Evolutionary conservation across 2,329 filamentous ascomycete species (phyloP).

Genomic region (Paecilomyces niveus): DNA sequence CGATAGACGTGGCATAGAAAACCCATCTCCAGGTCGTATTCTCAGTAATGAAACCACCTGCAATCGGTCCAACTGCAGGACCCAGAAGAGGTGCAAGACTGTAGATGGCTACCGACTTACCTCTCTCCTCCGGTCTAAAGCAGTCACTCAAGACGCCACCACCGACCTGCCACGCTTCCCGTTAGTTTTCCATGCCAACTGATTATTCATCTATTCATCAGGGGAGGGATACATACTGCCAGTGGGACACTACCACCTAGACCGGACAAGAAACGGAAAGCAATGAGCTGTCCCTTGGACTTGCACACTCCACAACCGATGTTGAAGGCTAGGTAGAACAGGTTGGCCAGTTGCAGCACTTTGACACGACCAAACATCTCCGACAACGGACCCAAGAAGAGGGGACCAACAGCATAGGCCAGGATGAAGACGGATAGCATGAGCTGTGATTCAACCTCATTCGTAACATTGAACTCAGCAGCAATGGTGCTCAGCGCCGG

Average conservation of each 20-base stretch:
- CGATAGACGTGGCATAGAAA: slow-evolving; percentile 61
- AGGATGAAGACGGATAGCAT: slow-evolving; percentile 51
- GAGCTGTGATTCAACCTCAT: slow-evolving; percentile 38
- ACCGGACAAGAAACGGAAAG: slow-evolving; percentile 52
- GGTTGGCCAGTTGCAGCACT: slow-evolving; percentile 48
- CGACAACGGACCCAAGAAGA: slow-evolving; percentile 46
- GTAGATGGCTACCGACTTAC: slow-evolving; percentile 57
- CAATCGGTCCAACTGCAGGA: slow-evolving; percentile 59
- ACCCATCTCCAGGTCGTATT: slow-evolving; percentile 65
- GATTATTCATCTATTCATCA: neutral
- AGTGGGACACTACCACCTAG: slow-evolving; percentile 53
- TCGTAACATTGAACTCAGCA: slow-evolving; percentile 47
- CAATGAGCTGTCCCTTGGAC: slow-evolving; percentile 48
- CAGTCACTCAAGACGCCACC: slow-evolving; percentile 50
- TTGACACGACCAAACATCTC: slow-evolving; percentile 51
- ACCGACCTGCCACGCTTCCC: slow-evolving; percentile 25
- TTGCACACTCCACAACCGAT: slow-evolving; percentile 52
- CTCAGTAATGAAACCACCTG: slow-evolving; percentile 58
- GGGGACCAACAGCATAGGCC: slow-evolving; percentile 47
- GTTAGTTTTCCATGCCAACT: neutral
- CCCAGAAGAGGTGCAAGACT: slow-evolving; percentile 58
- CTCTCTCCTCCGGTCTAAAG: slow-evolving; percentile 55
- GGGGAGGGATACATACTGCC: slow-evolving; percentile 29
- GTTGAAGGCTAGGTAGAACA: slow-evolving; percentile 53
- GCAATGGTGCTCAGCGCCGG: slow-evolving; percentile 47